Evolutionary conservation across 2,329 filamentous ascomycete species (phyloP).

Genomic region (Colletotrichum tamarilloi): DNA sequence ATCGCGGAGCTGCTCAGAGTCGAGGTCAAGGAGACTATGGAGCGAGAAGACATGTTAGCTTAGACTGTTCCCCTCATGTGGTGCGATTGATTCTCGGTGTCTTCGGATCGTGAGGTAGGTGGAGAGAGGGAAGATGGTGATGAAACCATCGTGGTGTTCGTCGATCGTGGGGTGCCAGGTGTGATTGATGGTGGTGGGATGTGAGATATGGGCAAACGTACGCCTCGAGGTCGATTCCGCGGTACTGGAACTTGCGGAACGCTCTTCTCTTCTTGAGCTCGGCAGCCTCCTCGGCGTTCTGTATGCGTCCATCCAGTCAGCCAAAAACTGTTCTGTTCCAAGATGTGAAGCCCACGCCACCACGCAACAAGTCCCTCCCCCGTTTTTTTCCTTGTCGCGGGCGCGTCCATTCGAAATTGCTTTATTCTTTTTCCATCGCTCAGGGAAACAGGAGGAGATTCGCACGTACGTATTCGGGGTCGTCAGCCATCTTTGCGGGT

Average conservation of each 20-base stretch:
- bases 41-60: conserved; percentile 26
- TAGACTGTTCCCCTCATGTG: conserved; percentile 27
- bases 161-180: background rate
- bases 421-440: conserved; percentile 18
- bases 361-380: background rate
- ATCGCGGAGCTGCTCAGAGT: conserved; percentile 98
- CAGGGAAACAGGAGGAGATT: conserved; percentile 35
- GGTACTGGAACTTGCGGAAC: conserved; percentile 99
- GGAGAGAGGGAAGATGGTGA: background rate
- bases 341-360: conserved; percentile 2
- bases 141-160: background rate
- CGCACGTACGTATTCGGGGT: conserved; percentile 80
- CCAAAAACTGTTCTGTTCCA: conserved; percentile 44
- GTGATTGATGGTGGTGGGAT: conserved; percentile 15
- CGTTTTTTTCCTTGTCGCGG: conserved; percentile 21
- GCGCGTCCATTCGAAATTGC: conserved; percentile 1
- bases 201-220: conserved; percentile 66
- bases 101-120: background rate
- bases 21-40: conserved; percentile 94
- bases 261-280: conserved; percentile 99
- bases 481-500: conserved; percentile 82
- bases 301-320: conserved; percentile 38
- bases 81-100: conserved; percentile 7
- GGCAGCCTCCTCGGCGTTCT: conserved; percentile 98
- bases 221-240: conserved; percentile 99